Base-by-base conservation (phyloP, 2,329 filamentous ascomycete genomes). In the Fusarium sp. region DNA sequence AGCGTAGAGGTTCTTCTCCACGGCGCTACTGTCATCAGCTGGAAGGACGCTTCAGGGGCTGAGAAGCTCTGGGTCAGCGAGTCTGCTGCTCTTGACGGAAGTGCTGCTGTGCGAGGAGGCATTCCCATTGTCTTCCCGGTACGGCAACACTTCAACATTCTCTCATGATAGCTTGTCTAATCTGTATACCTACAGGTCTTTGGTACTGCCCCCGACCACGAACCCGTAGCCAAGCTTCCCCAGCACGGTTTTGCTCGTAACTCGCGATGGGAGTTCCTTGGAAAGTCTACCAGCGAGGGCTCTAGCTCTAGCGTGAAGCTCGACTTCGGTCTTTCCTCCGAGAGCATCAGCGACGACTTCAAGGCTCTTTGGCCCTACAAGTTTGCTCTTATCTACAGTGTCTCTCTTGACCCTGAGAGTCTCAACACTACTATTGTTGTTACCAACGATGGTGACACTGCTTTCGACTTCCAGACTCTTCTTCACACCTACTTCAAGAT, bases 171-270 rank as follows among this genome's bases (percentile, higher is more conserved):
- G 8, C 23, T 16, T 52, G 41, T 35, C 68, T 72, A 61, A 75
- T 35, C 10, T 35, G 11, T 27, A 7, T 4, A 33, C 7, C 0
- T 52, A 4, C 63, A 94, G 94, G 90, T 95, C 80, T 99, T 99
- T 80, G 96, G 96, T 35, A 92, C 92, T 44, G 90, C 92, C 18
- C 91, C 93, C 58, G 87, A 91, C 74, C 91, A 95, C 81, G 90
- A 92, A 73, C 87, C 92, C n/a, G 96, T 94, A 33, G 89, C 90
- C 57, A 85, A 89, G 73, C 92, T 99, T 31, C 92, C 95, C 7
- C 95, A 98, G 84, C 96, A 98, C 84, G 96, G 96, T 75, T 97
- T 99, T 83, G 96, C 95, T 42, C 94, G 96, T 76, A 95, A 89
- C 79, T 93, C 92, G 49, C 89, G 89, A 70, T 99, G 96, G 96